Percentiles rank a stretch among this genome's conserved stretches.
Conservation (phyloP, 805 yeast species). For the Naumovozyma castellii region DNA sequence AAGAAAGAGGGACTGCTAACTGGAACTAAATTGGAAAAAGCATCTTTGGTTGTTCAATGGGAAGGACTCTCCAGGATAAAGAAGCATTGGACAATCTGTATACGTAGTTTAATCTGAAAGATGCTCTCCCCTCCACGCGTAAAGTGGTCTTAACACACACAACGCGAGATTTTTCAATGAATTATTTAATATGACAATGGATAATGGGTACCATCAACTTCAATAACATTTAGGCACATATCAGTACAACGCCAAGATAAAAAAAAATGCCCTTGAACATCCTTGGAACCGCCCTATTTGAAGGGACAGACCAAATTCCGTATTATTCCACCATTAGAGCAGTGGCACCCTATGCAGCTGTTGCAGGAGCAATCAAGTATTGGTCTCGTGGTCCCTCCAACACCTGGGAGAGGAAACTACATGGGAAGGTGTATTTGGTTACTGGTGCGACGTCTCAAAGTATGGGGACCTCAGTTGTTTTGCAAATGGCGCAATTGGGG, state of each 20-base stretch:
- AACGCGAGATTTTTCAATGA: too few species aligned
- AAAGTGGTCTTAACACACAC: neutral
- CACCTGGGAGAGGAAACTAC: slow-evolving; percentile 88
- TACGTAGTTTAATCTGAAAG: too few species aligned
- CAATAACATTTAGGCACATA: too few species aligned
- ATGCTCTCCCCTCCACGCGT: neutral
- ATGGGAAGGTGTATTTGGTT: slow-evolving; percentile 74
- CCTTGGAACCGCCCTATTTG: slow-evolving; percentile 52
- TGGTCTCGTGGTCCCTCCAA: slow-evolving; percentile 73
- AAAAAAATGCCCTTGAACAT: slow-evolving; percentile 74
- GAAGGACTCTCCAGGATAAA: too few species aligned
- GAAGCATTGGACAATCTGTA: too few species aligned
- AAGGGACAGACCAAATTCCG: slow-evolving; percentile 72
- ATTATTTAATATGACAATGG: too few species aligned
- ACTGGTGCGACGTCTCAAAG: slow-evolving; percentile 92
- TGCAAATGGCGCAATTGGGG: slow-evolving; percentile 68
- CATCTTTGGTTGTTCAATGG: too few species aligned
- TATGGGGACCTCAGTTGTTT: slow-evolving; percentile 66
- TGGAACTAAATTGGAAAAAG: too few species aligned
- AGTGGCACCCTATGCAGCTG: slow-evolving; percentile 47
- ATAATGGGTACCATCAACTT: too few species aligned
- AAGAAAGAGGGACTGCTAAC: too few species aligned
- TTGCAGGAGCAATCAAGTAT: slow-evolving; percentile 46
- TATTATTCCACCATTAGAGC: slow-evolving; percentile 52
- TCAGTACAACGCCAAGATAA: neutral